Evolutionary conservation across 768 basidiomycete species (phyloP).

Genomic region (Sistotremastrum niveocremeum): DNA sequence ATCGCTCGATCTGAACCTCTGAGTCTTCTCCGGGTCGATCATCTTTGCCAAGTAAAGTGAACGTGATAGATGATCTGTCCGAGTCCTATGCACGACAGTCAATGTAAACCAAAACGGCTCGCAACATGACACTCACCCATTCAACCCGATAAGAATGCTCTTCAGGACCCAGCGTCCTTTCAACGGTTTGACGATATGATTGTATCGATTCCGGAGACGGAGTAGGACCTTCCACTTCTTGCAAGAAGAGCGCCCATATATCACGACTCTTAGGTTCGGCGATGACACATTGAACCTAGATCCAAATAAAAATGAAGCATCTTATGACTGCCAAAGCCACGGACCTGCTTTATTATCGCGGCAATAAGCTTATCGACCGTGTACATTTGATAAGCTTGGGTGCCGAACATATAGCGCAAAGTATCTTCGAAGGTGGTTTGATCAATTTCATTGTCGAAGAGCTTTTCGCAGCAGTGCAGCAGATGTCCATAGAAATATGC

Average conservation of each 20-base stretch:
- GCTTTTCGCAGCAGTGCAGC: conserved; percentile 80
- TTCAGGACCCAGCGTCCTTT: conserved; percentile 58
- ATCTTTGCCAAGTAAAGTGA: conserved; percentile 3
- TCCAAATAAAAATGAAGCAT: not conserved
- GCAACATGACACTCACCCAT: conserved; percentile 42
- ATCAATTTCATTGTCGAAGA: conserved; percentile 90
- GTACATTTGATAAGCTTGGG: conserved; percentile 82
- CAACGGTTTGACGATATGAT: conserved; percentile 68
- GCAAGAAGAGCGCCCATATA: conserved; percentile 61
- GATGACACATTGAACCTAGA: conserved; percentile 73
- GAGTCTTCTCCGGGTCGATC: conserved; percentile 42
- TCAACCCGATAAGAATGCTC: conserved; percentile 67
- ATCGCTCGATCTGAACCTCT: conserved; percentile 61
- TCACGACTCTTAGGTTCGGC: conserved; percentile 82
- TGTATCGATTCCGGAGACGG: conserved; percentile 54
- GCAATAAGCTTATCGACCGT: conserved; percentile 89
- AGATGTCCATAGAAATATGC: conserved; percentile 72
- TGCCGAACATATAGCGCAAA: conserved; percentile 89
- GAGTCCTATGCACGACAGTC: conserved; percentile 37
- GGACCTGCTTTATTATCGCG: conserved; percentile 83
- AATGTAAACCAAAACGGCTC: conserved; percentile 1
- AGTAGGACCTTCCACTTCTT: conserved; percentile 38
- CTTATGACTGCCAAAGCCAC: conserved; percentile 8
- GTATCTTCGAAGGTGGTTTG: conserved; percentile 89
- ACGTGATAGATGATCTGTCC: conserved; percentile 50